Base-by-base conservation (phyloP, 2,329 filamentous ascomycete species). In the Ceratocystiopsis sp. region DNA sequence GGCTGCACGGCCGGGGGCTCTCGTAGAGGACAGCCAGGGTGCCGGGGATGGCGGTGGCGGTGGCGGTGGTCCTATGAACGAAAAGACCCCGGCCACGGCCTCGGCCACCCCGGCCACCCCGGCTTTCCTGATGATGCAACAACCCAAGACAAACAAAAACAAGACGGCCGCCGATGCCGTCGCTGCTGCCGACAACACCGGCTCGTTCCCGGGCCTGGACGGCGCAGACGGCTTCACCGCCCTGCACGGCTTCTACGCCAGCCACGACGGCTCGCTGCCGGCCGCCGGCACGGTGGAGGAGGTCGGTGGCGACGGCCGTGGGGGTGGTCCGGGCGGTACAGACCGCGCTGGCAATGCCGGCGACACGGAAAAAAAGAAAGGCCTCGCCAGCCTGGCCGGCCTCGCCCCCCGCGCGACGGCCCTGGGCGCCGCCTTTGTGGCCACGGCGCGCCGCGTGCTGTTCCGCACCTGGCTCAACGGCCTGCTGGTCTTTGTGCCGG, bases 381-480 rank as follows among this genome's bases (percentile, higher is more conserved):
- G 57, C 48, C 25, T 25, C 25, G 17, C 18, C 15, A 14, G 40
- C 41, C 19, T 17, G 18, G 40, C 25, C 38, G 29, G 25, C 10
- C 25, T 11, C 25, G 10, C 5, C 25, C 25, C 25, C 25, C 25
- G 56, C 40, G 53, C 55, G 44, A 52, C 51, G 29, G 59, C 56
- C 45, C 42, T 48, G 14, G 34, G 33, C 18, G 35, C 37, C 45
- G 19, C 60, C 48, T 60, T 62, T 42, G 61, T 63, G 49, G 61
- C 64, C 54, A 73, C 78, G 57, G 61, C 68, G 50, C 69, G 66
- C 67, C 69, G 64, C 56, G 75, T 76, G 54, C 53, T 87, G 48
- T 69, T 77, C 37, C 75, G 83, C 56, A 85, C 78, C 64, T 85
- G 79, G 73, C 65, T 89, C 63, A 89, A 91, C 57, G 53, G 84